These are phyloP conservation scores for Fusarium guadeloupense DNA, from an alignment of 2,329 filamentous ascomycete species.

Conservation along the genomic window DNA sequence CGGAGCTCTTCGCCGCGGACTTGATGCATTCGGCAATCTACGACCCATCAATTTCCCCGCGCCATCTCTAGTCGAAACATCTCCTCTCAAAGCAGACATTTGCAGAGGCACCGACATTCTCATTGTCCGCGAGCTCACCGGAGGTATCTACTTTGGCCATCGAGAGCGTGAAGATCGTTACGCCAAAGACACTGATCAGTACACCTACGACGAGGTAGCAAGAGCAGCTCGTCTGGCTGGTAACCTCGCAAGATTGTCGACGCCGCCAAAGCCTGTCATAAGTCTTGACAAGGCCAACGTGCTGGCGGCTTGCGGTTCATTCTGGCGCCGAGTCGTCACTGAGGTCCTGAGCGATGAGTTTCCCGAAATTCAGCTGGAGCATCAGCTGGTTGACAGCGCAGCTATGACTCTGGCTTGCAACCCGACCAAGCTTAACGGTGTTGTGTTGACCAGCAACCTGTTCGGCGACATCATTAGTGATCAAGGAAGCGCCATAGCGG, in stretches of 20 bases:
- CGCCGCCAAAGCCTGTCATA: conserved; percentile 75
- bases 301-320: conserved; percentile 80
- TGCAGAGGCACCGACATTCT: conserved; percentile 79
- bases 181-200: conserved; percentile 85
- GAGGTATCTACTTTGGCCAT: conserved; percentile 92
- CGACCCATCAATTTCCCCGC: conserved; percentile 94
- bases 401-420: conserved; percentile 97
- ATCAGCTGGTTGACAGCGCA: conserved; percentile 91
- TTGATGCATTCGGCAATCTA: conserved; percentile 91
- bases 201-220: conserved; percentile 79
- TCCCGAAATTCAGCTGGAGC: conserved; percentile 80
- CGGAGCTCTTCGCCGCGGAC: conserved; percentile 91
- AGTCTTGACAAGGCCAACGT: conserved; percentile 94
- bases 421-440: conserved; percentile 82
- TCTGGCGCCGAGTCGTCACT: conserved; percentile 85
- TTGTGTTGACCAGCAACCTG: conserved; percentile 84
- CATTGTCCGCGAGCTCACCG: conserved; percentile 81
- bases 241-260: conserved; percentile 77
- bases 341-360: conserved; percentile 89
- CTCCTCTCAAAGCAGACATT: conserved; percentile 83
- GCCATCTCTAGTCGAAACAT: conserved; percentile 80
- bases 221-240: conserved; percentile 83
- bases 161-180: conserved; percentile 78
- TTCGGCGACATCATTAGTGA: conserved; percentile 33
- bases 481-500: conserved; percentile 29